Evolutionary conservation across 495 filamentous ascomycete genomes (phyloP).

Genomic region (Symbiotaphrina buchneri): DNA sequence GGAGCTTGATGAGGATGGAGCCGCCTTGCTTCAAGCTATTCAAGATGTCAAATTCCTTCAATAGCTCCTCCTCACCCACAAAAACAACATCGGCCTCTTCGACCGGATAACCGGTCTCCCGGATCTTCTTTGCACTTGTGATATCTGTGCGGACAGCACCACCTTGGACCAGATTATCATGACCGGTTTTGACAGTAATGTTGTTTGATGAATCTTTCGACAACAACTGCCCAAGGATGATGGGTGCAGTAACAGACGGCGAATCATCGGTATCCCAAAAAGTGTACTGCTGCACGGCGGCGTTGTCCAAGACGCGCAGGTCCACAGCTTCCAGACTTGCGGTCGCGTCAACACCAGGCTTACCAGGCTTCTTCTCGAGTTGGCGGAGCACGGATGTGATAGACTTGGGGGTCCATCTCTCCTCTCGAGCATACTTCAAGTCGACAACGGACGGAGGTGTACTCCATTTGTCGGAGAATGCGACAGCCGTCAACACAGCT

Average conservation of each 20-base stretch:
- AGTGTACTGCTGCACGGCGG: constrained; percentile 50
- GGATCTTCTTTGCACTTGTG: constrained; percentile 52
- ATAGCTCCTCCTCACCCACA: constrained; percentile 55
- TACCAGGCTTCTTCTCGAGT: constrained; percentile 24
- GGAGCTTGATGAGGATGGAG: constrained; percentile 50
- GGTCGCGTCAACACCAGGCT: constrained; percentile 12
- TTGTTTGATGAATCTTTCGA: constrained; percentile 55
- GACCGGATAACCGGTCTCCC: constrained; percentile 67
- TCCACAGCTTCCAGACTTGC: constrained; percentile 15
- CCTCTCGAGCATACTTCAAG: constrained; percentile 69
- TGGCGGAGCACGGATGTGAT: constrained; percentile 44
- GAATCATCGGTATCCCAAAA: constrained; percentile 89
- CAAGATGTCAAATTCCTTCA: constrained; percentile 52
- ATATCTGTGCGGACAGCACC: constrained; percentile 71
- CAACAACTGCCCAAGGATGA: constrained; percentile 45
- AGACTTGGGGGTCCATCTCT: constrained; percentile 61
- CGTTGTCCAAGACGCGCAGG: constrained; percentile 22
- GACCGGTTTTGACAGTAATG: constrained; percentile 46
- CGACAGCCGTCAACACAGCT: constrained; percentile 68
- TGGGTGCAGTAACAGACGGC: constrained; percentile 33
- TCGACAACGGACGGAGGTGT: constrained; percentile 42
- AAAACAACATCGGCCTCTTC: constrained; percentile 57
- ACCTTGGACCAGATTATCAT: constrained; percentile 77
- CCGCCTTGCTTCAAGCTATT: constrained; percentile 46
- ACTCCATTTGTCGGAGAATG: constrained; percentile 45